Evolutionary conservation across 2,329 filamentous ascomycete genomes (phyloP), one percentile per base, ranked within the genome.

Genomic region (Botryotinia narcissicola): DNA sequence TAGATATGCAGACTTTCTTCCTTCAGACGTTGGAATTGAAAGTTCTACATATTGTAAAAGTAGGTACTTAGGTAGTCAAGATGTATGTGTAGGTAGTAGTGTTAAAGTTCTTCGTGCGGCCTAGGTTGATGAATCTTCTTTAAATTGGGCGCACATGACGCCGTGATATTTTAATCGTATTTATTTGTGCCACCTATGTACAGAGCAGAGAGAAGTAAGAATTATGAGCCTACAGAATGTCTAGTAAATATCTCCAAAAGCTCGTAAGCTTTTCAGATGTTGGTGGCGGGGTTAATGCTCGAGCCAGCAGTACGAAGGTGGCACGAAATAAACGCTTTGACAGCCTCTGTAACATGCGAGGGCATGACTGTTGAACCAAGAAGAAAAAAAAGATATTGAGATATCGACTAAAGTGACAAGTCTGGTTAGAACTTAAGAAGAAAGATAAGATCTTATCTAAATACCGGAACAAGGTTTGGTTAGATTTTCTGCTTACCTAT

Each of bases 401-500:
- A 54, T 54, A 54, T 54, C 25, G n/a, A 54, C 29, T n/a, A 25
- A 8, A 62, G 16, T 42, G 37, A 61, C 20, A 16, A 32, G 42
- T 46, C 42, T n/a, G 32, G 42, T 32, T 51, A 68, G 10, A 29
- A 29, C 29, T 29, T 42, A 0, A 42, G 16, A n/a, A 44, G 25
- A 46, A 22, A 64, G 64, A 68, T 68, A 68, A 68, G 46, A 68
- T 68, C 64, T 67, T 67, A 67, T 67, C 64, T 67, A 3, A 22
- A 54, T 40, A 9, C 10, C 12, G 51, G 25, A 54, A 40, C 40
- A 54, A 67, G 32, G 25, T 40, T 67, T 40, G 42, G 10, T 35
- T 29, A 18, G 61, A 29, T 67, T 37, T 67, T 67, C 46, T 54
- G 46, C 25, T 67, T 40, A 40, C 46, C 16, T 63, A n/a, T 51